These are phyloP conservation scores for Kwoniella heveanensis DNA, from an alignment of 768 basidiomycete species.

Conservation along the genomic window DNA sequence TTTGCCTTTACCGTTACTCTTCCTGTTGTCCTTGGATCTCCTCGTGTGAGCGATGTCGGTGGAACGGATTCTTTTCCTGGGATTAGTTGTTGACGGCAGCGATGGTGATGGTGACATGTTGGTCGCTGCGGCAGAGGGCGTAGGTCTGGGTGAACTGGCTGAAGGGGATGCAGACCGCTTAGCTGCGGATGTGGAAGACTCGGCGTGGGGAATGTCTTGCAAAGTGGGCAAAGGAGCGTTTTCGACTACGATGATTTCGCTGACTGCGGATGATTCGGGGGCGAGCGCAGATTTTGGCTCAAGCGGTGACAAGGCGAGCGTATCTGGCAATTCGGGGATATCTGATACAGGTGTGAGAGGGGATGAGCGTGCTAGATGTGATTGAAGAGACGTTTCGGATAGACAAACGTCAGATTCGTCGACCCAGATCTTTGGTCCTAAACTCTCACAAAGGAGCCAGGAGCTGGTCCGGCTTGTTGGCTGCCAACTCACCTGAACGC, in stretches of 20 bases:
- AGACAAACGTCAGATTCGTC: not conserved
- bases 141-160: not conserved
- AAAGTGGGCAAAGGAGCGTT: too few species aligned
- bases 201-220: conserved; percentile 19
- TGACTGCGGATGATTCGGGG: too few species aligned
- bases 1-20: conserved; percentile 13
- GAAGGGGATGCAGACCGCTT: conserved; percentile 1
- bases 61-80: not conserved
- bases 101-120: not conserved
- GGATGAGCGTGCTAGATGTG: conserved; percentile 33
- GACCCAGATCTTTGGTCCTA: too few species aligned
- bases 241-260: too few species aligned
- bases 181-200: conserved; percentile 23
- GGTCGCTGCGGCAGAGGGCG: not conserved
- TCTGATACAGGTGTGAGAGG: conserved; percentile 32
- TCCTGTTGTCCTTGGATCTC: conserved; percentile 2
- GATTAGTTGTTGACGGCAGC: not conserved
- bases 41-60: not conserved
- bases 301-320: conserved; percentile 7
- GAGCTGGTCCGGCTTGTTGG: not conserved
- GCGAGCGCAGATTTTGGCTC: not conserved
- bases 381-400: not conserved
- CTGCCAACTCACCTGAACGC: conserved; percentile 11
- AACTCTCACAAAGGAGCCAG: not conserved
- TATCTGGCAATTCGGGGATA: conserved; percentile 36